Conservation (phyloP, 306 rosid species). For the Prunus campanulata region DNA sequence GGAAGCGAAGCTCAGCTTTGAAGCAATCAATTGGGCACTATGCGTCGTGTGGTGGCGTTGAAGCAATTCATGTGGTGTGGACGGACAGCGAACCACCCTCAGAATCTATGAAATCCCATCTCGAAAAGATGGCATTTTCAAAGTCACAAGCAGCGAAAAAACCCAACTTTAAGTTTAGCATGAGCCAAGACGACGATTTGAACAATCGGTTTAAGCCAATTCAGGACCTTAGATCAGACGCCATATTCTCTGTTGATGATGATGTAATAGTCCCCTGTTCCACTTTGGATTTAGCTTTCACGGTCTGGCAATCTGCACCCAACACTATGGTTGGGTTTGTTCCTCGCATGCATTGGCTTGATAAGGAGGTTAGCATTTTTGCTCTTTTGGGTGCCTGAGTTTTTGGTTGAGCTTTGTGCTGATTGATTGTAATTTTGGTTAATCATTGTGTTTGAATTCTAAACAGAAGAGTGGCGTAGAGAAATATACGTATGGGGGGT, state of each 20-base stretch:
- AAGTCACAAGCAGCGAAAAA: slow-evolving; percentile 29
- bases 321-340: slow-evolving; percentile 59
- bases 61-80: slow-evolving; percentile 47
- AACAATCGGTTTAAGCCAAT: slow-evolving; percentile 44
- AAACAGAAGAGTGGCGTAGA: slow-evolving; percentile 42
- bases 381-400: not conserved
- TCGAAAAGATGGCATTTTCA: slow-evolving; percentile 32
- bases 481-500: slow-evolving; percentile 55
- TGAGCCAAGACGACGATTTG: slow-evolving; percentile 31
- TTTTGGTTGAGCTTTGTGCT: not conserved
- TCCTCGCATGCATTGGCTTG: slow-evolving; percentile 61
- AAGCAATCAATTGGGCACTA: slow-evolving; percentile 47
- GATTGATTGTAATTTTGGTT: not conserved
- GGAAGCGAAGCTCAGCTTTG: slow-evolving; percentile 49
- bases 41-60: slow-evolving; percentile 39
- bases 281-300: slow-evolving; percentile 51
- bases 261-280: slow-evolving; percentile 54
- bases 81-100: slow-evolving; percentile 41
- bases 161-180: slow-evolving; percentile 36
- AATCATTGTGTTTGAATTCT: slow-evolving; percentile 11
- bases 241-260: slow-evolving; percentile 56
- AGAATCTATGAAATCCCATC: slow-evolving; percentile 32
- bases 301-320: slow-evolving; percentile 53
- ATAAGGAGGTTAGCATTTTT: slow-evolving; percentile 39
- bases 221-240: slow-evolving; percentile 30